Evolutionary conservation across 768 basidiomycete genomes (phyloP).

Genomic region (Tylopilus sp.): DNA sequence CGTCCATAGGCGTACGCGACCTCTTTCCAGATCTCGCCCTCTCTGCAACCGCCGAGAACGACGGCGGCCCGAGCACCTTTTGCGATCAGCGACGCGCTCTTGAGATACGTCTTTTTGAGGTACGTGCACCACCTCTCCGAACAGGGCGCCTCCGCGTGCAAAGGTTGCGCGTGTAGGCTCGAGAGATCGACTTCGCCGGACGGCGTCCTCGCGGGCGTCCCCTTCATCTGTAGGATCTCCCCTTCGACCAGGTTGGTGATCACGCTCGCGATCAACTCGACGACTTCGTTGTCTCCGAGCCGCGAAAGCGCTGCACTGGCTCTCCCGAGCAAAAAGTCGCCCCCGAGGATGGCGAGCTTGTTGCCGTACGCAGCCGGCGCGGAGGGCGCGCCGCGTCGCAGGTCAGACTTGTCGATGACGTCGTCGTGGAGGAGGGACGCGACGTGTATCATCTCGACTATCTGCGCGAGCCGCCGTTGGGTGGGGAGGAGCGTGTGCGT

Average conservation of each 20-base stretch:
- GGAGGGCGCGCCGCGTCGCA: constrained; percentile 65
- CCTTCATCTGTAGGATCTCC: constrained; percentile 70
- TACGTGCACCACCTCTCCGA: constrained; percentile 69
- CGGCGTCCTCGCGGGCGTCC: constrained; percentile 16
- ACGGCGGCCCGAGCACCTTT: constrained; percentile 66
- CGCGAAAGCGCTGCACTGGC: constrained; percentile 84
- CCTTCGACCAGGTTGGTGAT: constrained; percentile 97
- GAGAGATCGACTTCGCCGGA: constrained; percentile 28
- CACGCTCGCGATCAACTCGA: constrained; percentile 89
- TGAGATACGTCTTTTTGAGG: constrained; percentile 78
- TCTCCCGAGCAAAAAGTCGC: constrained; percentile 93
- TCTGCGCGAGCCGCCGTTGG: constrained; percentile 89
- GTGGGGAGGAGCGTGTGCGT: constrained; percentile 59
- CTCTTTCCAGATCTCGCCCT: constrained; percentile 84
- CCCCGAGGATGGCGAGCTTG: constrained; percentile 90
- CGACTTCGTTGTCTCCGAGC: constrained; percentile 84
- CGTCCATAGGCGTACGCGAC: constrained; percentile 62
- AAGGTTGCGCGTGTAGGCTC: constrained; percentile 42
- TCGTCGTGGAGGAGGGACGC: constrained; percentile 92
- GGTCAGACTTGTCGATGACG: constrained; percentile 71
- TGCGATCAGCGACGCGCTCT: background rate
- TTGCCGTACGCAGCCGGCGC: constrained; percentile 83
- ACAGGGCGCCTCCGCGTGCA: constrained; percentile 24
- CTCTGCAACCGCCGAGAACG: constrained; percentile 76
- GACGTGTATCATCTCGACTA: constrained; percentile 97